Evolutionary conservation across 2,329 filamentous ascomycete species (phyloP).

Genomic region (Colletotrichum aenigma): DNA sequence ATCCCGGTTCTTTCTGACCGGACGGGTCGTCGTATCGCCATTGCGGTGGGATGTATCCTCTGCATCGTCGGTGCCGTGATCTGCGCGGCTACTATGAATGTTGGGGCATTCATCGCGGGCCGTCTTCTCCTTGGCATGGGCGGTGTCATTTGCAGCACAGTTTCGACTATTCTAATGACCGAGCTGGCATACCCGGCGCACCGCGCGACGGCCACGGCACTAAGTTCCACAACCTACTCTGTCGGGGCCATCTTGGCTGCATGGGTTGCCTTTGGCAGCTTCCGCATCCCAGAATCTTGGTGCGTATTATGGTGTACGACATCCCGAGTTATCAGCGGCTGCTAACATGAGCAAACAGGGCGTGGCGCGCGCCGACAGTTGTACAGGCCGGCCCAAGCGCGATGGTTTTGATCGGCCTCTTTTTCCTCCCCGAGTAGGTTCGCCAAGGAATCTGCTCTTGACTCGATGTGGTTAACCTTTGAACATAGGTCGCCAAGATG

Average conservation of each 20-base stretch:
- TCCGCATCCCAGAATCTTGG: conserved; percentile 17
- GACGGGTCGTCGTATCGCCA: conserved; percentile 32
- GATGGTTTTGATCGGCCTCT: conserved; percentile 11
- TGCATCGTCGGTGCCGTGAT: conserved; percentile 39
- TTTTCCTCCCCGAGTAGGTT: conserved; percentile 15
- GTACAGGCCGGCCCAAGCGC: conserved; percentile 9
- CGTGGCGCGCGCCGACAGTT: conserved; percentile 8
- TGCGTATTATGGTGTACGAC: neutral
- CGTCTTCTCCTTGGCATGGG: conserved; percentile 48
- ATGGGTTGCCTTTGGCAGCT: conserved; percentile 41
- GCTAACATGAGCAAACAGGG: neutral
- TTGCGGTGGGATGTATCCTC: conserved; percentile 33
- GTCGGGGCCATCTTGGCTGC: conserved; percentile 41
- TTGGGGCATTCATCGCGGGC: conserved; percentile 45
- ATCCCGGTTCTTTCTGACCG: conserved; percentile 34
- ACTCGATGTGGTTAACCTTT: neutral
- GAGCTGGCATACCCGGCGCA: conserved; percentile 19
- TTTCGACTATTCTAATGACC: conserved; percentile 50
- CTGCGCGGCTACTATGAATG: conserved; percentile 45
- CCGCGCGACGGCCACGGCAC: conserved; percentile 31
- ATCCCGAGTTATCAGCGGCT: neutral
- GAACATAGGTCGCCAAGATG: conserved; percentile 5
- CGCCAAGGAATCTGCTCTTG: neutral
- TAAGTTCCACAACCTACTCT: conserved; percentile 39
- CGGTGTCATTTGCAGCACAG: conserved; percentile 47